Base-by-base conservation (phyloP, 2,329 filamentous ascomycete genomes). In the Cladosporium phlei region DNA sequence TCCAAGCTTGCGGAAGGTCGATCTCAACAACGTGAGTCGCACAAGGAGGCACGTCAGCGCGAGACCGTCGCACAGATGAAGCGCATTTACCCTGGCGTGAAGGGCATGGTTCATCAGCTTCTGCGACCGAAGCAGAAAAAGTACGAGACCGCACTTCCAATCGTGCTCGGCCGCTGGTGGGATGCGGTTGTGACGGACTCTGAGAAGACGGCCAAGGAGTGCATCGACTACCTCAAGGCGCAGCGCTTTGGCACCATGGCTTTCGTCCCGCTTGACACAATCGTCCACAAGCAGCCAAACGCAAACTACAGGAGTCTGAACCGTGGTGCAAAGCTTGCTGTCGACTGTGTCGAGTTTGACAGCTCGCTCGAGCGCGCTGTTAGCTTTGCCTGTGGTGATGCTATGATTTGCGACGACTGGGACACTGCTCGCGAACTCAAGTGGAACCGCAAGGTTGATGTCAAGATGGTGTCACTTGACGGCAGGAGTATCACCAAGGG, bases 61-160 rank as follows among this genome's bases (percentile, higher is more conserved):
- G 90, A 95, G 62, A 86, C 88, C 61, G 83, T 97, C 25, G 82
- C 83, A 9, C 83, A 87, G 24, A 75, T 98, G 59, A 95, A 95
- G 66, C 85, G 89, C 43, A 86, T 95, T 53, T 95, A 89, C 58
- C 88, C 89, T 1, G 91, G 91, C 37, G 91, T 98, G 34, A 87
- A 87, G 55, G 93, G 93, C 16, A 83, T 91, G 35, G 80, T 97
- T 35, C 88, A 88, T 52, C 88, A 95, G 55, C 78, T 98, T 32
- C 96, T 93, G 71, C 90, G 88, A 55, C 91, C 93, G 1, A 97
- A 96, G 67, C 88, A 96, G 70, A 96, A 95, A 69, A 97, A 96
- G 66, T 98, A 84, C 60, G 87, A 93, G 53, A 88, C 93, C 56
- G 93, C 93, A 35, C 87, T 98, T 53, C 88, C 88, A 58, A 94